phyloP scores from a whole-genome alignment of 805 yeast species.

The Nadsonia fulvescens region DNA sequence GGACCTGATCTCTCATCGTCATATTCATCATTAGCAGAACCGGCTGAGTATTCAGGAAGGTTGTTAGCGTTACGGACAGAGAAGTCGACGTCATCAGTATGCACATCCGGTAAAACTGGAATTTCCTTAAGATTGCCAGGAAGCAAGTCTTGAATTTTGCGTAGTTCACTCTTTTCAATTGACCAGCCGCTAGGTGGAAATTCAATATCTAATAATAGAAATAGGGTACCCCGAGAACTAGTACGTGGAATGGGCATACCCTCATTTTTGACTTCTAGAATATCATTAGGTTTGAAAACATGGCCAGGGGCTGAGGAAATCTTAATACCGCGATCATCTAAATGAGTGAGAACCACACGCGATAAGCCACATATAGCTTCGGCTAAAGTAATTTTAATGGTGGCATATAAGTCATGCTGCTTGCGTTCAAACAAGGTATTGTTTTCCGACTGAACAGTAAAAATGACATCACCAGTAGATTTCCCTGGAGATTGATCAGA shows the following conservation, averaged over 20 bases:
- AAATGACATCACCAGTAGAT: constrained; percentile 58
- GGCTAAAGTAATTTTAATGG: constrained; percentile 41
- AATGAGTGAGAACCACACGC: constrained; percentile 42
- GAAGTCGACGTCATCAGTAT: constrained; percentile 12
- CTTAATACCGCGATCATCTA: constrained; percentile 62
- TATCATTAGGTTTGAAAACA: constrained; percentile 64
- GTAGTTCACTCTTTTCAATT: constrained; percentile 44
- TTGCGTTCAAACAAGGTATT: constrained; percentile 35
- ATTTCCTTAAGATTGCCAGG: constrained; percentile 10
- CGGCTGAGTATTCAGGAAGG: constrained; percentile 1
- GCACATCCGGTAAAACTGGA: constrained; percentile 8
- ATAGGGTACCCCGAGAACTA: constrained; percentile 45
- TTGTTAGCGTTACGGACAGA: constrained; percentile 2
- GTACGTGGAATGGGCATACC: constrained; percentile 60
- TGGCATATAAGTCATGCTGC: constrained; percentile 46
- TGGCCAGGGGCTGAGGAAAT: constrained; percentile 57
- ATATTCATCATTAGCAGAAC: neutral
- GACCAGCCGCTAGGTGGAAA: constrained; percentile 83
- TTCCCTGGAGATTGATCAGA: constrained; percentile 64
- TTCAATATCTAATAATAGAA: constrained; percentile 48
- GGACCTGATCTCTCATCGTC: constrained; percentile 4
- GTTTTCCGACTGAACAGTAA: constrained; percentile 35
- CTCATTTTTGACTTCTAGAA: constrained; percentile 43
- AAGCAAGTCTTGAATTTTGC: constrained; percentile 12
- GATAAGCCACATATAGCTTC: constrained; percentile 79